A percentile compares a stretch with the other conserved stretches of the same genome.
Conservation (phyloP, 1,284 basidiomycete genomes). For the Stygiomarasmius scandens region DNA sequence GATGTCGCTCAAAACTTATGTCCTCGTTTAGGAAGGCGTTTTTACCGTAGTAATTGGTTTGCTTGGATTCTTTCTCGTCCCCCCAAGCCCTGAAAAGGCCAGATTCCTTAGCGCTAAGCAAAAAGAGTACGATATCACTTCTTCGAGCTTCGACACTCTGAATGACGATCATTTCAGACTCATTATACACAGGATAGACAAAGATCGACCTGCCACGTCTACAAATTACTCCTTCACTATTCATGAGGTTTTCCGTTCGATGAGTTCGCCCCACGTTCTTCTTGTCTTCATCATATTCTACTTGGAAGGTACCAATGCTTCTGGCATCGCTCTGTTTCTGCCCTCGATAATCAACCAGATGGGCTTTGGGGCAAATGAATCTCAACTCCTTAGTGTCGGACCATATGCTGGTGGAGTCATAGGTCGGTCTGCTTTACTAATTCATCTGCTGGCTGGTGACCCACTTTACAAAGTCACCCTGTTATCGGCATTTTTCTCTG, state of each 20-base stretch:
- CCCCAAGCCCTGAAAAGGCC: slow-evolving; percentile 45
- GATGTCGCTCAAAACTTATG: neutral
- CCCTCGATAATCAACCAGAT: slow-evolving; percentile 47
- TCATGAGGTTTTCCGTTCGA: slow-evolving; percentile 26
- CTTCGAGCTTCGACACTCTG: neutral
- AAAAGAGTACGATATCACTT: slow-evolving; percentile 31
- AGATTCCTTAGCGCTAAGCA: slow-evolving; percentile 44
- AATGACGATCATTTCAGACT: slow-evolving; percentile 12
- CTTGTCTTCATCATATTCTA: slow-evolving; percentile 42
- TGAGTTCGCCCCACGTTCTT: slow-evolving; percentile 33
- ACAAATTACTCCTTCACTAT: slow-evolving; percentile 31
- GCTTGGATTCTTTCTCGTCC: slow-evolving; percentile 50
- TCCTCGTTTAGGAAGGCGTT: slow-evolving; percentile 45
- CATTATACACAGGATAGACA: slow-evolving; percentile 28
- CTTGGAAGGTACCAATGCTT: slow-evolving; percentile 45
- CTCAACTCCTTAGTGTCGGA: slow-evolving; percentile 34
- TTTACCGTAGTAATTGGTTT: slow-evolving; percentile 47
- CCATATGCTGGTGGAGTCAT: slow-evolving; percentile 27
- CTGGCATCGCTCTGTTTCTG: slow-evolving; percentile 41
- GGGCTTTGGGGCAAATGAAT: slow-evolving; percentile 34
- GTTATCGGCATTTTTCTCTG: slow-evolving; percentile 31
- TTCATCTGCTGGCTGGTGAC: neutral
- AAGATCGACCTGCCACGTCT: slow-evolving; percentile 29
- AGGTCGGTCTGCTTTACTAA: slow-evolving; percentile 26
- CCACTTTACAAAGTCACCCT: slow-evolving; percentile 26